These are phyloP conservation scores for Atalantia buxifolia DNA, from an alignment of 345 rosid genomes.

Conservation along the genomic window DNA sequence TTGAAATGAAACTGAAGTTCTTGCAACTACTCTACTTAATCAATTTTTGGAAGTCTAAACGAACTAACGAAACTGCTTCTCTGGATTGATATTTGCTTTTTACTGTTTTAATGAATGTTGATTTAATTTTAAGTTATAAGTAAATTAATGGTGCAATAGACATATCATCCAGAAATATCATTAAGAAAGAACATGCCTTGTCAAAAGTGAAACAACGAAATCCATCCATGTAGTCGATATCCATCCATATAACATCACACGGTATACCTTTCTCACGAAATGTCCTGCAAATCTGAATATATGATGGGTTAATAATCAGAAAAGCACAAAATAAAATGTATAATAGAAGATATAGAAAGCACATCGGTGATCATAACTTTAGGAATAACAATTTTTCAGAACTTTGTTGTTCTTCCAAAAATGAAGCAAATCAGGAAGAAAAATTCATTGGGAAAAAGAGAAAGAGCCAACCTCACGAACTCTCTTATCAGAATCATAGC, in stretches of 20 bases:
- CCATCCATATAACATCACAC: conserved; percentile 96
- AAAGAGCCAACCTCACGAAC: conserved; percentile 60
- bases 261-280: conserved; percentile 87
- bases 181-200: conserved; percentile 44
- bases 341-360: conserved; percentile 1
- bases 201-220: conserved; percentile 94
- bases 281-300: conserved; percentile 52
- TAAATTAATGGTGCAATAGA: background rate
- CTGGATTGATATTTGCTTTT: background rate
- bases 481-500: conserved; percentile 76
- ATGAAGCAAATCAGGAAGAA: background rate
- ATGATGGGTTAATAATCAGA: conserved; percentile 12
- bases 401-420: background rate
- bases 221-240: conserved; percentile 97
- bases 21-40: background rate
- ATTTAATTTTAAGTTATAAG: background rate
- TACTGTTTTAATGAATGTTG: background rate
- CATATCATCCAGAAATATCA: background rate
- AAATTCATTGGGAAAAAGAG: background rate
- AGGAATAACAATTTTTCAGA: background rate
- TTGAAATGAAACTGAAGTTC: background rate
- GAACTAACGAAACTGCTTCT: background rate
- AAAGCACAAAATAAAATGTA: background rate
- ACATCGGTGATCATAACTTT: background rate
- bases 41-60: too few relatives aligned